Evolutionary conservation across 2,329 filamentous ascomycete species (phyloP).

Genomic region (Fusarium hainanense): DNA sequence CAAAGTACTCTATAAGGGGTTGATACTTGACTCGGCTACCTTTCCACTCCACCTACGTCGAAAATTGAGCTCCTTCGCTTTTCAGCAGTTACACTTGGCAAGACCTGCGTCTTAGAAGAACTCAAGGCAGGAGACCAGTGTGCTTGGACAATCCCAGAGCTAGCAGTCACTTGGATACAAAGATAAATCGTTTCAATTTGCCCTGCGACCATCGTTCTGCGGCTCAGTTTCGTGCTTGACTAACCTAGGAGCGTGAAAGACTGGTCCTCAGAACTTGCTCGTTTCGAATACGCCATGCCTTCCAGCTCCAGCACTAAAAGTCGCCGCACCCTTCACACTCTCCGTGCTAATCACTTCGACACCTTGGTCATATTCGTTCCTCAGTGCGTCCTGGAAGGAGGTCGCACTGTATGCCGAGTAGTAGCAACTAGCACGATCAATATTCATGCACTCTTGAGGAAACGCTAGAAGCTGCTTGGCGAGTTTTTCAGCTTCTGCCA

Average conservation of each 20-base stretch:
- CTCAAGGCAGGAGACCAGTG: too few relatives aligned
- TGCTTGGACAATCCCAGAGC: too few relatives aligned
- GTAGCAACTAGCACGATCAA: conserved; percentile 4
- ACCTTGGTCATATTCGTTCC: conserved; percentile 20
- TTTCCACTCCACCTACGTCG: too few relatives aligned
- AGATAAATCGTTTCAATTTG: not conserved
- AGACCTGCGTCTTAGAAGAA: too few relatives aligned
- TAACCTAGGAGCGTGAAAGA: not conserved
- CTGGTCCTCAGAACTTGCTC: not conserved
- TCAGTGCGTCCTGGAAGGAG: conserved; percentile 11
- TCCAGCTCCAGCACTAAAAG: conserved; percentile 3
- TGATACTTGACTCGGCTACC: too few relatives aligned
- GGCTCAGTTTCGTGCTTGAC: not conserved
- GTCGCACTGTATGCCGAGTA: conserved; percentile 5
- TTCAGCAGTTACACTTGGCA: too few relatives aligned
- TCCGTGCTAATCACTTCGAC: not conserved
- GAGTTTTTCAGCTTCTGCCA: conserved; percentile 17
- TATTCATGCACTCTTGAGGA: conserved; percentile 17
- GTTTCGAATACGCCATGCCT: conserved; percentile 6
- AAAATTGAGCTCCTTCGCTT: too few relatives aligned
- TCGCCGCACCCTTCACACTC: conserved; percentile 9
- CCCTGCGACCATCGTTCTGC: rapidly evolving
- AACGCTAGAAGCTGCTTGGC: conserved; percentile 13
- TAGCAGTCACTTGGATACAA: not conserved
- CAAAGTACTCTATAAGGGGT: too few relatives aligned